These are phyloP conservation scores for Groenewaldozyma sp. DNA, from an alignment of 1,139 yeast genomes.

Conservation along the genomic window DNA sequence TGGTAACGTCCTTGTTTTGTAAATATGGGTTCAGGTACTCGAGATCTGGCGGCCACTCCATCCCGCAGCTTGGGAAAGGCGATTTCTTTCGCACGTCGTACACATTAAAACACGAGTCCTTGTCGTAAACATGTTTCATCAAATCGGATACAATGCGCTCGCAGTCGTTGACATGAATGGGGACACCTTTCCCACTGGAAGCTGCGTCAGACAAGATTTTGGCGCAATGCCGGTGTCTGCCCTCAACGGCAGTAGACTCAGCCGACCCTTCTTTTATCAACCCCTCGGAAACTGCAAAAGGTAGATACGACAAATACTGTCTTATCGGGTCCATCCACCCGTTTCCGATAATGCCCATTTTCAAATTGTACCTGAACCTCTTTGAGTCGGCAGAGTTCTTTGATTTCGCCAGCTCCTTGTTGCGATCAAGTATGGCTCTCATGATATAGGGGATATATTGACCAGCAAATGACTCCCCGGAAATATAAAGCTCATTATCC, in stretches of 20 bases:
- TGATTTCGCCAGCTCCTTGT: conserved; percentile 26
- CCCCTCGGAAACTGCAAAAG: conserved; percentile 55
- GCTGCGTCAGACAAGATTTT: conserved; percentile 22
- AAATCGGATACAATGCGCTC: conserved; percentile 22
- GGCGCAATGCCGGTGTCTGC: conserved; percentile 24
- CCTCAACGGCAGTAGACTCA: conserved; percentile 26
- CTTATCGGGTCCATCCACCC: conserved; percentile 93
- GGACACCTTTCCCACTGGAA: conserved; percentile 23
- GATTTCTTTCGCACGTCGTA: conserved; percentile 71
- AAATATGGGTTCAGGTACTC: conserved; percentile 52
- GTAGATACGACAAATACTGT: conserved; percentile 76
- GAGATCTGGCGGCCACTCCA: conserved; percentile 87
- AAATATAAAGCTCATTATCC: conserved; percentile 58
- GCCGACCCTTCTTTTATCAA: conserved; percentile 35
- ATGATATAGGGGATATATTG: conserved; percentile 91
- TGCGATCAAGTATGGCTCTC: conserved; percentile 44
- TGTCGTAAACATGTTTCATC: conserved; percentile 15
- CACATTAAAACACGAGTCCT: conserved; percentile 58
- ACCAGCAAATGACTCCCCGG: conserved; percentile 97
- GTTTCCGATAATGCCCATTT: conserved; percentile 78
- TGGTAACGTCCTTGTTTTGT: conserved; percentile 44
- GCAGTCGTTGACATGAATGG: conserved; percentile 23
- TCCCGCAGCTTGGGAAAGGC: conserved; percentile 77
- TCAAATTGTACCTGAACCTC: conserved; percentile 26
- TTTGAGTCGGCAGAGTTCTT: conserved; percentile 10